Base-by-base conservation (phyloP, 2,329 filamentous ascomycete genomes). In the Elsinoe batatas region DNA sequence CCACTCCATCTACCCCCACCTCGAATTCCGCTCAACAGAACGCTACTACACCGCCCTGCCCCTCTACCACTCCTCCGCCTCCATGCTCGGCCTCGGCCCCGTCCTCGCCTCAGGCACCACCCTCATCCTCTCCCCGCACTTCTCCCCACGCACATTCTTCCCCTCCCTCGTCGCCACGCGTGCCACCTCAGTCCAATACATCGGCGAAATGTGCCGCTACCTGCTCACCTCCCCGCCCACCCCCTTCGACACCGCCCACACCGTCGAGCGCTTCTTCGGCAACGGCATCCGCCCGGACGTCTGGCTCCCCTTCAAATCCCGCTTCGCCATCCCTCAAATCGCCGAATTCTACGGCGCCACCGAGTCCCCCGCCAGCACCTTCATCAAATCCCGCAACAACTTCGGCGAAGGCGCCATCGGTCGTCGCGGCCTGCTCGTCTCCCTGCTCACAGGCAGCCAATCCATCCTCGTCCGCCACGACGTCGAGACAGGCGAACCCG, bases 1-100 rank as follows among this genome's bases (percentile, higher is more conserved):
- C 7, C 53, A 56, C n/a, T 61, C 64, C 56, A 64, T 67, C 49
- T 40, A 61, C 11, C 60, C 59, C 17, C 46, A 63, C 30, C 61
- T 93, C 64, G 83, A 80, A 18, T 80, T 95, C 57, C 79, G 82
- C 32, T 79, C 79, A 1, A 81, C 91, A 57, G 83, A 80, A 58
- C 88, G 94, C 65, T 91, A 94, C 69, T 95, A 93, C 68, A 85
- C 84, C 11, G 58, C 84, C 56, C 94, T 95, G 88, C 90, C 90
- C 0, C 76, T 95, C 5, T 95, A 95, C 66, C 90, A 95, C 72
- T 85, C 85, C 38, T 88, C 89, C 0, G 90, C 87, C 11, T 74
- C 81, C 3, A 63, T 93, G 5, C 76, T 95, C 42, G 87, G 84
- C 20, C 79, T 91, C 57, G 63, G 64, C 6, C 78, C 87, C 1